These are phyloP conservation scores for Coniophora puteana DNA, from an alignment of 1,284 basidiomycete genomes.

Conservation along the genomic window DNA sequence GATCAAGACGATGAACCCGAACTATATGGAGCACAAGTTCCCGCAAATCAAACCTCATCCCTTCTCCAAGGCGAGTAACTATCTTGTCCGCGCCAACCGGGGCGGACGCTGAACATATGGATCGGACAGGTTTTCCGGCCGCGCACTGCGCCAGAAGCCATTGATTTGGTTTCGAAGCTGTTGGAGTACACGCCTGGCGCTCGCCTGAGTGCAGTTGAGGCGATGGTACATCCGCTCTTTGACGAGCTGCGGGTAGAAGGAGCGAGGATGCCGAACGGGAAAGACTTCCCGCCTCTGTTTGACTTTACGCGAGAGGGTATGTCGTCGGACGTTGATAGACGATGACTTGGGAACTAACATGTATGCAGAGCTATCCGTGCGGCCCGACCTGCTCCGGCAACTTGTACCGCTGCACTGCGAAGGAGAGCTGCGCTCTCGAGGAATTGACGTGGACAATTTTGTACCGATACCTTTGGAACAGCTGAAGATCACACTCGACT, in stretches of 20 bases:
- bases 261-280: conserved; percentile 93
- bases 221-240: conserved; percentile 96
- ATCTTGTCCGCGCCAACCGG: conserved; percentile 1
- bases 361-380: conserved; percentile 94
- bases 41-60: conserved; percentile 99
- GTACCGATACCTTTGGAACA: conserved; percentile 93
- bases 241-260: conserved; percentile 92
- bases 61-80: conserved; percentile 73
- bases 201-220: conserved; percentile 89
- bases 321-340: conserved; percentile 24
- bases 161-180: conserved; percentile 92
- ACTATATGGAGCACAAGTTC: conserved; percentile 99
- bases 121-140: conserved; percentile 89
- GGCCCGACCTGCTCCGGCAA: conserved; percentile 89
- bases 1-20: conserved; percentile 99
- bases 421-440: conserved; percentile 80
- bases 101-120: conserved; percentile 14
- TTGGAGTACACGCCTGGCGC: conserved; percentile 97
- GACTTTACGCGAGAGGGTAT: conserved; percentile 95
- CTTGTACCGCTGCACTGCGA: conserved; percentile 91
- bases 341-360: too few relatives aligned
- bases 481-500: conserved; percentile 88
- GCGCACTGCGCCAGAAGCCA: conserved; percentile 93
- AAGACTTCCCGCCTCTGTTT: conserved; percentile 92
- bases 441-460: conserved; percentile 89